Conservation (phyloP, 345 rosid genomes). For the Geranium rotundifolium region DNA sequence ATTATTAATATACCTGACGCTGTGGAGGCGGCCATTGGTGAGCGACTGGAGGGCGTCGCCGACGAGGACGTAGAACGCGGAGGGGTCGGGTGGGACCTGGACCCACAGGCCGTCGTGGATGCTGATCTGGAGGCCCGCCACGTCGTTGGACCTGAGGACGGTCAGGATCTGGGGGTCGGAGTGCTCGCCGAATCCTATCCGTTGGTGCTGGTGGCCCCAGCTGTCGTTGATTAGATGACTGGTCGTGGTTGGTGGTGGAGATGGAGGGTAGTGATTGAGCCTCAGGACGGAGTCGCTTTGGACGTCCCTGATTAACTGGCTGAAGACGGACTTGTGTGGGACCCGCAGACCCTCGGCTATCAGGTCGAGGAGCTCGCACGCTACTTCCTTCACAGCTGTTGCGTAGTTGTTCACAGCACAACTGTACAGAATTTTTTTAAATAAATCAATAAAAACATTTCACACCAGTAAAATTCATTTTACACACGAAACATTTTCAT, state of each 20-base stretch:
- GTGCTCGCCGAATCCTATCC: constrained; percentile 86
- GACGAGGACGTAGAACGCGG: constrained; percentile 55
- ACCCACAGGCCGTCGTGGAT: constrained; percentile 56
- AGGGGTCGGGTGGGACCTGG: constrained; percentile 69
- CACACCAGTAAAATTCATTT: too few relatives aligned
- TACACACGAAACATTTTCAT: too few relatives aligned
- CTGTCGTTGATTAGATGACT: constrained; percentile 2
- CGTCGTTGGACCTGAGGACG: constrained; percentile 81
- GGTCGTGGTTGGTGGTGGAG: constrained; percentile 24
- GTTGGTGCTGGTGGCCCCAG: constrained; percentile 5
- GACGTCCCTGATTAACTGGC: constrained; percentile 58
- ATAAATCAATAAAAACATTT: too few relatives aligned
- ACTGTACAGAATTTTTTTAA: constrained; percentile 22
- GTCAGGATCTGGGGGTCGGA: constrained; percentile 99
- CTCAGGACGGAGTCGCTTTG: constrained; percentile 65
- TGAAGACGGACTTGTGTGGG: constrained; percentile 37
- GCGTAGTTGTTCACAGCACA: constrained; percentile 55
- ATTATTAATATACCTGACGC: too few relatives aligned
- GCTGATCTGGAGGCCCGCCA: constrained; percentile 70
- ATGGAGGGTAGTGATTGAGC: constrained; percentile 71
- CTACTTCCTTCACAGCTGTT: constrained; percentile 40
- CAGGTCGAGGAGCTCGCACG: constrained; percentile 68
- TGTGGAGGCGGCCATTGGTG: constrained; percentile 78
- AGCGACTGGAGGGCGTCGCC: constrained; percentile 82
- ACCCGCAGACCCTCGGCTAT: constrained; percentile 70